These are phyloP conservation scores for Lecanicillium sp. DNA, from an alignment of 2,329 filamentous ascomycete species.

Conservation along the genomic window DNA sequence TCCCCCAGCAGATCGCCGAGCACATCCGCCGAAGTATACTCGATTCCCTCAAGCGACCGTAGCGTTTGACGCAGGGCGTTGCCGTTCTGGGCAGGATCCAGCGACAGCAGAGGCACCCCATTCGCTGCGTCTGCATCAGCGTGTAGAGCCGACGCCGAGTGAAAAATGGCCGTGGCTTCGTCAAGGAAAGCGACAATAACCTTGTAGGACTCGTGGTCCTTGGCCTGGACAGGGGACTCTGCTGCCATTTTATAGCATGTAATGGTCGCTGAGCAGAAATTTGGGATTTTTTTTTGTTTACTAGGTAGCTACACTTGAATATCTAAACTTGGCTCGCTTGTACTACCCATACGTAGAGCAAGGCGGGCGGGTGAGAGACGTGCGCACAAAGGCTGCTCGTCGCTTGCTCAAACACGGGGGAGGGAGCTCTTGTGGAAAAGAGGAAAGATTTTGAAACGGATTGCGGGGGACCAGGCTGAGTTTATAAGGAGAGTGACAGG, in stretches of 20 bases:
- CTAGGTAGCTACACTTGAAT: neutral
- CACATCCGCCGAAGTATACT: neutral
- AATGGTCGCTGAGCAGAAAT: conserved; percentile 14
- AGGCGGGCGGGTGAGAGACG: too few species aligned
- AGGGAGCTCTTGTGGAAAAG: neutral
- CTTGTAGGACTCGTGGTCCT: conserved; percentile 6
- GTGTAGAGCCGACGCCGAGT: conserved; percentile 5
- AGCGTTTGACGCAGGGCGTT: neutral
- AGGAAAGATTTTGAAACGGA: neutral
- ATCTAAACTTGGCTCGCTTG: too few species aligned
- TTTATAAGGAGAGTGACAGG: too few species aligned
- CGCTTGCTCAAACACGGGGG: too few species aligned
- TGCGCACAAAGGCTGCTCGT: too few species aligned
- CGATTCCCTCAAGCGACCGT: neutral
- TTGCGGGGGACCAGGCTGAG: neutral
- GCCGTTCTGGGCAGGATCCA: neutral
- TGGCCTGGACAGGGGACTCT: conserved; percentile 6
- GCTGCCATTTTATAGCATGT: conserved; percentile 25
- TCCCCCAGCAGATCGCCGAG: conserved; percentile 6
- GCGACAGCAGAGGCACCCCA: neutral
- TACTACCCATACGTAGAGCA: too few species aligned
- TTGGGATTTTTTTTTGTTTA: conserved; percentile 1
- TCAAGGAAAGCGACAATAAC: conserved; percentile 14
- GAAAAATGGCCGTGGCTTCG: conserved; percentile 10
- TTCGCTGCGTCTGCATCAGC: neutral